phyloP scores from a whole-genome alignment of 495 filamentous ascomycete genomes.

The Penicillium parvum region DNA sequence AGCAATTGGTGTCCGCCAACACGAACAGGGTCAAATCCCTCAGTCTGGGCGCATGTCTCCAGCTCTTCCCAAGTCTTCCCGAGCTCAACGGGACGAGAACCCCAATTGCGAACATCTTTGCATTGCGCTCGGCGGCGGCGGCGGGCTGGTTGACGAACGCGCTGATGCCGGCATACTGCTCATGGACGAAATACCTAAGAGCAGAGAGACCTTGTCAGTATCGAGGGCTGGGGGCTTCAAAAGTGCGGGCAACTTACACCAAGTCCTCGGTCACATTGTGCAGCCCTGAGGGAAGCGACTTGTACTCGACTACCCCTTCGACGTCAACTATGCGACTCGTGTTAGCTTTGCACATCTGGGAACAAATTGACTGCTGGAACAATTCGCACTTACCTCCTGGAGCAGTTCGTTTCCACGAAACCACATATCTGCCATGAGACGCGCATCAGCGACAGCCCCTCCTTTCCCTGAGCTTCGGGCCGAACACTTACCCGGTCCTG shows the following conservation, averaged over 20 bases:
- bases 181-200: slow-evolving; percentile 78
- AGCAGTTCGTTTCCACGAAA: slow-evolving; percentile 75
- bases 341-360: slow-evolving; percentile 18
- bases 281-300: slow-evolving; percentile 85
- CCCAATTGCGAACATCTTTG: slow-evolving; percentile 87
- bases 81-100: slow-evolving; percentile 81
- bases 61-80: slow-evolving; percentile 81
- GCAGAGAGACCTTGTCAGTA: slow-evolving; percentile 3
- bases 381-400: slow-evolving; percentile 48
- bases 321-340: slow-evolving; percentile 58
- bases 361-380: neutral
- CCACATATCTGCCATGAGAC: slow-evolving; percentile 57
- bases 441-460: slow-evolving; percentile 16
- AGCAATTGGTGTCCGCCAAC: neutral
- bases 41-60: slow-evolving; percentile 77
- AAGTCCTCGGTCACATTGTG: slow-evolving; percentile 86
- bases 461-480: slow-evolving; percentile 4
- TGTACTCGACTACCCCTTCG: slow-evolving; percentile 90
- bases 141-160: slow-evolving; percentile 86
- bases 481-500: slow-evolving; percentile 62
- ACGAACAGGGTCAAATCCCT: slow-evolving; percentile 68
- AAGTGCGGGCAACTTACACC: slow-evolving; percentile 48
- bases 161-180: slow-evolving; percentile 81
- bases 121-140: slow-evolving; percentile 73
- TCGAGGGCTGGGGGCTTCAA: no score